These are phyloP conservation scores for Aotearoamyces nothofagi DNA, from an alignment of 2,329 filamentous ascomycete genomes.

Conservation along the genomic window DNA sequence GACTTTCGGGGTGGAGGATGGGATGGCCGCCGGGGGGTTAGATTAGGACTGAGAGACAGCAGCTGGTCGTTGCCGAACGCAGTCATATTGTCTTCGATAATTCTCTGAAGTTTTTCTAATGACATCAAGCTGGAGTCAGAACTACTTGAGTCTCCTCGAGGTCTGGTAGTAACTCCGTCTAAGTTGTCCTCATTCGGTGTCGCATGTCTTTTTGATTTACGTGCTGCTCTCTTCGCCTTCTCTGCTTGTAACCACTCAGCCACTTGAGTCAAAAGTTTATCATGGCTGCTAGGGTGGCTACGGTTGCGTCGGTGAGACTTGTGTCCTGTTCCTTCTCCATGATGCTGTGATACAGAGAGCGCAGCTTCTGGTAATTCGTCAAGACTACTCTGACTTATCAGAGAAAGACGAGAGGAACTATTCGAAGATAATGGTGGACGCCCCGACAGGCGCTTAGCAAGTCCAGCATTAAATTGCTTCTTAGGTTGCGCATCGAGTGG, in stretches of 20 bases:
- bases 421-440: conserved; percentile 5
- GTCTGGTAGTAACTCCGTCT: conserved; percentile 7
- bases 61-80: conserved; percentile 18
- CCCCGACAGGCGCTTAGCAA: conserved; percentile 6
- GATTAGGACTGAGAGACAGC: conserved; percentile 11
- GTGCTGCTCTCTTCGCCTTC: conserved; percentile 46
- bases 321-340: conserved; percentile 5
- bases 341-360: not conserved
- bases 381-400: conserved; percentile 11
- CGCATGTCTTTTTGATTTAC: conserved; percentile 29
- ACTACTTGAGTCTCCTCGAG: conserved; percentile 37
- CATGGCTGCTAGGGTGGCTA: conserved; percentile 19
- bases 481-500: conserved; percentile 10
- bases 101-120: conserved; percentile 67
- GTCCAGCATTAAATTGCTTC: conserved; percentile 12
- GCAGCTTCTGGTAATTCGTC: conserved; percentile 9
- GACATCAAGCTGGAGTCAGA: conserved; percentile 58
- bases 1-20: conserved; percentile 9
- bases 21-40: conserved; percentile 9
- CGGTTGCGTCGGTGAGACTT: conserved; percentile 12
- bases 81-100: conserved; percentile 51
- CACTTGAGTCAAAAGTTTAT: conserved; percentile 57
- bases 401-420: conserved; percentile 10
- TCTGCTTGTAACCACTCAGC: conserved; percentile 75
- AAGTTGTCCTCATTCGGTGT: conserved; percentile 3